Conservation (phyloP, 345 rosid genomes). For the Aquilaria sinensis region DNA sequence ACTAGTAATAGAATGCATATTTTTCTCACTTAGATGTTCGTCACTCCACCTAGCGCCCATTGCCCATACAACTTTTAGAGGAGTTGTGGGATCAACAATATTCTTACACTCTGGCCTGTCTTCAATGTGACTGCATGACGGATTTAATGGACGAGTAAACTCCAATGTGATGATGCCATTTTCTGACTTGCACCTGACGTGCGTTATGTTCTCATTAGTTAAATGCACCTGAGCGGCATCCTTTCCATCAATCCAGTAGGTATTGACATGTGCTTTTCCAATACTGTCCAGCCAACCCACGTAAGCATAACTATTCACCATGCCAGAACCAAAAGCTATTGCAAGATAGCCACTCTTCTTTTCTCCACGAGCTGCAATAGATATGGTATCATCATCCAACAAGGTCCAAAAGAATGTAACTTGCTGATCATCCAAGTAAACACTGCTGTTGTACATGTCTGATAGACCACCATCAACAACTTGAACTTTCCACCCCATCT, state of each 20-base stretch:
- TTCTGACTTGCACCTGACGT: slow-evolving; percentile 84
- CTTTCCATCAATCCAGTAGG: slow-evolving; percentile 88
- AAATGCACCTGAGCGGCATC: slow-evolving; percentile 66
- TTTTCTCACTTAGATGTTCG: slow-evolving; percentile 63
- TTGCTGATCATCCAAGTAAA: slow-evolving; percentile 87
- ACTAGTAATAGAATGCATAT: slow-evolving; percentile 90
- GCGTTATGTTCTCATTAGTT: slow-evolving; percentile 72
- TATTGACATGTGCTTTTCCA: slow-evolving; percentile 68
- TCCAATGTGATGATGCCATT: slow-evolving; percentile 90
- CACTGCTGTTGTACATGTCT: slow-evolving; percentile 94
- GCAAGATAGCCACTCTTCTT: slow-evolving; percentile 94
- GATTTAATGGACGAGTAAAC: slow-evolving; percentile 74
- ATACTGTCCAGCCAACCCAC: slow-evolving; percentile 82
- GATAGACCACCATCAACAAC: slow-evolving; percentile 95
- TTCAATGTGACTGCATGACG: slow-evolving; percentile 40
- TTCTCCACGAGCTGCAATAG: slow-evolving; percentile 89
- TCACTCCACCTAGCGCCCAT: slow-evolving; percentile 90
- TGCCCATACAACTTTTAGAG: slow-evolving; percentile 89
- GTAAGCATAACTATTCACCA: slow-evolving; percentile 81
- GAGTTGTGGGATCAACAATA: slow-evolving; percentile 86
- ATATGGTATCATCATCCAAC: slow-evolving; percentile 53
- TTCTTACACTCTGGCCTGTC: slow-evolving; percentile 60
- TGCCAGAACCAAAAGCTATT: slow-evolving; percentile 72
- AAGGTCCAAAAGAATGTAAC: slow-evolving; percentile 92
- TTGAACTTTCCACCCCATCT: slow-evolving; percentile 97